Base-by-base conservation (phyloP, 345 rosid genomes). In the Syzygium oleosum region DNA sequence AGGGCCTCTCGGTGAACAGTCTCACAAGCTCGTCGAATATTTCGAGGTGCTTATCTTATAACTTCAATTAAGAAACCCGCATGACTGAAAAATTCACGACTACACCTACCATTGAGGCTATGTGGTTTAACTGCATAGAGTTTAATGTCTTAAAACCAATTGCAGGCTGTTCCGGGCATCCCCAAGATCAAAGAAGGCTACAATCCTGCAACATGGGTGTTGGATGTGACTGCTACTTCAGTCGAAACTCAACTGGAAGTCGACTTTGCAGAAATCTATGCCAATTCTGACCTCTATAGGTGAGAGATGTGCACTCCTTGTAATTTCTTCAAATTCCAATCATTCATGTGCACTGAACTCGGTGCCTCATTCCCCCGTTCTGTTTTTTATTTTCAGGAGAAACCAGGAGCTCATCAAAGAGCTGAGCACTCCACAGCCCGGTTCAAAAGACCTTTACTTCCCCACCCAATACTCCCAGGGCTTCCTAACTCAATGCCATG, bases 171-270 rank as follows among this genome's bases (percentile, higher is more conserved):
- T 51, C 88, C 90, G 27, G 92, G 92, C 43, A 89, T 91, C 15
- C 80, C 84, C n/a, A 89, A 88, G 86, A 90, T 90, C 61, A 88
- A 59, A 43, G 93, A 91, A 38, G 94, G 92, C 52, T 86, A 89
- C 63, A 92, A 92, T 73, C 94, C 93, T 31, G 93, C 93, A 41
- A 92, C 92, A 25, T 91, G 93, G 94, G 90, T 92, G 94, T 84
- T 92, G 89, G 94, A 92, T 61, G 86, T 92, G 31, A 88, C 89
- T 34, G 84, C 88, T 84, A 58, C 85, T 61, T 88, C 90, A 25
- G 92, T 85, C 34, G 94, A 91, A 43, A 27, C 85, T 46, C 52
- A 85, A 65, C 41, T 90, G 54, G 91, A 87, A 0, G 63, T 92
- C 29, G 92, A 92, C 51, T 92, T 92, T 87, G 91, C 93, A 25